Evolutionary conservation across 768 basidiomycete species (phyloP).

Genomic region (Galerina sulciceps): DNA sequence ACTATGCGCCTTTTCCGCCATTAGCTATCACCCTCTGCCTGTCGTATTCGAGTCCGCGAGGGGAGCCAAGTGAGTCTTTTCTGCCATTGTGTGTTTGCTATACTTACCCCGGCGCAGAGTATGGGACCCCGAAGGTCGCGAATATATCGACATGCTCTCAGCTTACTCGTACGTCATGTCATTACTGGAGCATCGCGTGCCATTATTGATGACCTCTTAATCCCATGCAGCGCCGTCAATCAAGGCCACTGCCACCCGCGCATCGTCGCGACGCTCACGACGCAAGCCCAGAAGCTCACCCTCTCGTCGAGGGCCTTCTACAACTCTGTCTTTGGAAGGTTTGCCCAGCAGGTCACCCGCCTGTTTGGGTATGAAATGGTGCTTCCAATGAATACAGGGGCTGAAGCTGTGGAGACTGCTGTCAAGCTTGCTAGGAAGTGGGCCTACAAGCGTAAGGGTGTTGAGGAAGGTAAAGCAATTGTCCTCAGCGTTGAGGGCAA

Average conservation of each 20-base stretch:
- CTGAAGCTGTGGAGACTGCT: conserved; percentile 97
- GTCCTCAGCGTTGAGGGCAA: conserved; percentile 87
- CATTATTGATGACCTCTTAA: background rate
- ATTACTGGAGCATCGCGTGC: background rate
- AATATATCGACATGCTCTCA: conserved; percentile 98
- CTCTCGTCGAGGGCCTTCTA: conserved; percentile 97
- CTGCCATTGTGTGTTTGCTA: conserved; percentile 27
- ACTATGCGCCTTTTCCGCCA: conserved; percentile 45
- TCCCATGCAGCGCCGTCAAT: conserved; percentile 72
- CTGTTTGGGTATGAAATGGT: conserved; percentile 95
- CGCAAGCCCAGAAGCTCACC: conserved; percentile 89
- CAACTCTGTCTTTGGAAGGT: conserved; percentile 89
- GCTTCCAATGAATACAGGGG: conserved; percentile 98
- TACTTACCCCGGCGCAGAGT: conserved; percentile 44
- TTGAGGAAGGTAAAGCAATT: conserved; percentile 81
- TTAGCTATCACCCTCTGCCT: conserved; percentile 94
- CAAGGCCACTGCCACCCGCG: conserved; percentile 95
- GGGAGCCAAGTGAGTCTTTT: conserved; percentile 83
- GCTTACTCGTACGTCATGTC: conserved; percentile 83
- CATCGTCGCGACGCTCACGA: conserved; percentile 79
- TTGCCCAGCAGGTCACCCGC: conserved; percentile 81
- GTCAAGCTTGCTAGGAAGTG: conserved; percentile 96
- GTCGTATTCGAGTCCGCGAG: conserved; percentile 90
- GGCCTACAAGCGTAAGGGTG: conserved; percentile 90
- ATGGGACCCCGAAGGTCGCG: conserved; percentile 94